Conservation (phyloP, 73 alveolate genomes). For the Paramecium bursaria region DNA sequence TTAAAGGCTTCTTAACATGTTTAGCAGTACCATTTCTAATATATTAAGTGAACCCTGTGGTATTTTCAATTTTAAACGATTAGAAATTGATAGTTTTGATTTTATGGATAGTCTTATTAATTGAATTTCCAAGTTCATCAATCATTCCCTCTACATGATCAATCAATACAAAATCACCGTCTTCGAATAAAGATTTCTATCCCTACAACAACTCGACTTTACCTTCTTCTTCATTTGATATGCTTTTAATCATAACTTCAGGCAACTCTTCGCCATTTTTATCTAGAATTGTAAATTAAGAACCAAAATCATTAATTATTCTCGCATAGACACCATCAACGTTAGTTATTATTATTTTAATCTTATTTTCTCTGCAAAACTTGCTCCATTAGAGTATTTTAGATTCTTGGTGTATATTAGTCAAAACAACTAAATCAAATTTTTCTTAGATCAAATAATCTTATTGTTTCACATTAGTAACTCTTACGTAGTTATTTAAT, state of each 20-base stretch:
- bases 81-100: slow-evolving; percentile 72
- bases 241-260: slow-evolving; percentile 77
- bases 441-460: slow-evolving; percentile 61
- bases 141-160: slow-evolving; percentile 74
- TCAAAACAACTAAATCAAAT: slow-evolving; percentile 80
- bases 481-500: slow-evolving; percentile 91
- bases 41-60: slow-evolving; percentile 68
- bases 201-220: slow-evolving; percentile 73
- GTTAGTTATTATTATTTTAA: slow-evolving; percentile 84
- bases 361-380: slow-evolving; percentile 84
- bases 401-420: slow-evolving; percentile 78
- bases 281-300: slow-evolving; percentile 85
- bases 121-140: slow-evolving; percentile 62
- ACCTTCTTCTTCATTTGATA: slow-evolving; percentile 74
- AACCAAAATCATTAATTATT: slow-evolving; percentile 92
- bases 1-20: slow-evolving; percentile 71
- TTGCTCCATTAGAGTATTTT: slow-evolving; percentile 73
- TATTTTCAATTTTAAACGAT: slow-evolving; percentile 81
- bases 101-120: slow-evolving; percentile 77
- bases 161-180: slow-evolving; percentile 78
- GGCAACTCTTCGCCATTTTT: slow-evolving; percentile 91
- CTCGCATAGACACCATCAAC: slow-evolving; percentile 89
- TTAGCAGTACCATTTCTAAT: slow-evolving; percentile 78
- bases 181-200: slow-evolving; percentile 73
- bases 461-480: slow-evolving; percentile 70